These are phyloP conservation scores for Draba incana DNA, from an alignment of 345 rosid species.

Conservation along the genomic window DNA sequence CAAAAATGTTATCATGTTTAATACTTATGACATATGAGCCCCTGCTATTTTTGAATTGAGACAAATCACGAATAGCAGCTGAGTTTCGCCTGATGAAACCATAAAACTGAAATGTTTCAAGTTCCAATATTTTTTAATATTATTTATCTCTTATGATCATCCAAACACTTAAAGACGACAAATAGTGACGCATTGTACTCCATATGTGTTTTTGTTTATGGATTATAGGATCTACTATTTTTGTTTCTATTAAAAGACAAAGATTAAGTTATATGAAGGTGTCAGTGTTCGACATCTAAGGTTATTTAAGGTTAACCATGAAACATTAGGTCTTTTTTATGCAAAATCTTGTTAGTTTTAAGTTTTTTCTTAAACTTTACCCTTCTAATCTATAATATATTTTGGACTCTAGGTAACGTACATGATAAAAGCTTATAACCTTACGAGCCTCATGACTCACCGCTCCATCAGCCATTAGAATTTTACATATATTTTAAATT, in stretches of 20 bases:
- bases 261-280: not conserved
- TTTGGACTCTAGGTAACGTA: not conserved
- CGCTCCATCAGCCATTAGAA: not conserved
- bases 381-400: not conserved
- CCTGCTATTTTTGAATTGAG: not conserved
- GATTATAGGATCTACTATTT: not conserved
- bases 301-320: not conserved
- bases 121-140: constrained; percentile 20
- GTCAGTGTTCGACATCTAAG: constrained; percentile 18
- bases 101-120: constrained; percentile 27
- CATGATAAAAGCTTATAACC: too few species aligned
- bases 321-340: constrained; percentile 11
- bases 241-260: constrained; percentile 6
- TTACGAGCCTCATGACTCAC: not conserved
- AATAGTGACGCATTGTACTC: constrained; percentile 4
- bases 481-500: not conserved
- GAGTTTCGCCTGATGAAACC: constrained; percentile 22
- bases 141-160: constrained; percentile 5
- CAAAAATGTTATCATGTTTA: too few species aligned
- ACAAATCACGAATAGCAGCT: constrained; percentile 11
- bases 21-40: too few species aligned
- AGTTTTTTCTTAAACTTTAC: not conserved
- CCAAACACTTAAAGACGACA: constrained; percentile 9
- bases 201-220: not conserved
- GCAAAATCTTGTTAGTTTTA: not conserved